These are phyloP conservation scores for Suillus luteus DNA, from an alignment of 768 basidiomycete genomes.

Conservation along the genomic window DNA sequence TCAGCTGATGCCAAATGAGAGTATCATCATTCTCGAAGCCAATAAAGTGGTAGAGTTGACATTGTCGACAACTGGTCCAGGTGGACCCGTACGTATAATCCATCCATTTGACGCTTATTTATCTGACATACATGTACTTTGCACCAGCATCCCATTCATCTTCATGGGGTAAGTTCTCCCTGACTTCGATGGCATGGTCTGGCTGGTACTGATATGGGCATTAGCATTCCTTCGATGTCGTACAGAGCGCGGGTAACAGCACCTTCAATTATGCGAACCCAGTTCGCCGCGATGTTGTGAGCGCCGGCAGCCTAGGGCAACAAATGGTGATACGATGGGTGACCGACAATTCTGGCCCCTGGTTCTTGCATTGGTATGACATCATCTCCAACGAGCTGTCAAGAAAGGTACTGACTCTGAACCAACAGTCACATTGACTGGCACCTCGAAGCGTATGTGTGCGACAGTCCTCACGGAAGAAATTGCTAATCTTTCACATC, in stretches of 20 bases:
- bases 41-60: conserved; percentile 31
- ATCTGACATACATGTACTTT: not conserved
- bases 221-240: conserved; percentile 48
- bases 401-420: not conserved
- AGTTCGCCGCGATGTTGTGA: conserved; percentile 48
- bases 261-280: conserved; percentile 54
- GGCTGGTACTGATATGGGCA: not conserved
- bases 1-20: conserved; percentile 28
- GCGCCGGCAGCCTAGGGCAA: conserved; percentile 22
- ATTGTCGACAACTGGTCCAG: conserved; percentile 15
- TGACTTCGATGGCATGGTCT: not conserved
- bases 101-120: not conserved
- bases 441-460: conserved; percentile 22
- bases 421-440: conserved; percentile 20
- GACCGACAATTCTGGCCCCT: conserved; percentile 56
- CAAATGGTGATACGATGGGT: conserved; percentile 46
- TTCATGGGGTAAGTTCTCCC: conserved; percentile 41
- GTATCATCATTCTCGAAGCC: conserved; percentile 23
- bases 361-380: conserved; percentile 27
- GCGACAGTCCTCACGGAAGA: no score
- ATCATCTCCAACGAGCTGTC: not conserved
- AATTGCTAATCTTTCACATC: not conserved
- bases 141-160: conserved; percentile 43
- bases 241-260: conserved; percentile 37
- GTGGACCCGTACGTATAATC: conserved; percentile 7